Evolutionary conservation across 2,329 filamentous ascomycete genomes (phyloP), one percentile per base, ranked within the genome.

Genomic region (Aspergillus pseudonomiae): DNA sequence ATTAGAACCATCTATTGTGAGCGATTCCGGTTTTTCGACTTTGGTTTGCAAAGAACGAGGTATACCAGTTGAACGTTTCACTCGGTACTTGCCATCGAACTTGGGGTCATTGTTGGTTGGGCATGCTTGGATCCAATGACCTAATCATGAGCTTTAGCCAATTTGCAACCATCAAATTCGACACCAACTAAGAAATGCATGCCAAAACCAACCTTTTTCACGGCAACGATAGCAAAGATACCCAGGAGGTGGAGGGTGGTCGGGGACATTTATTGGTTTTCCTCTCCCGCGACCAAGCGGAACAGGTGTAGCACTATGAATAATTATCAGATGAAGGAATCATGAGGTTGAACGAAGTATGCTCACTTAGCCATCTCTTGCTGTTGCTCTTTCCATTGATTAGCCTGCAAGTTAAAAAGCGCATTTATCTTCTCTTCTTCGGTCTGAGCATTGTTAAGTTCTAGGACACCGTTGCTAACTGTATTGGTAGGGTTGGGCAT

Each of bases 71-170:
- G 95, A 98, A 65, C 94, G 90, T 84, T 97, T 98, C 68, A 98
- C 92, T 65, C 94, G 89, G 57, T 94, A 93, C 60, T 93, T 91
- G 70, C 94, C 94, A 80, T 99, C 95, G 78, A 94, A 98, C 65
- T 93, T 94, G 3, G 95, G 94, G 70, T 99, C 94, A 77, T 97
- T 93, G 77, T 99, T 99, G n/a, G 94, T 99, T 7, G 95, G 95
- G 74, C 95, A 99, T 59, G 92, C 88, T 80, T 98, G 94, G 67
- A 99, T 99, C 94, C 94, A 99, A 78, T 99, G 95, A n/a, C 94
- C 83, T 85, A 66, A 10, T 62, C 60, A 62, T 67, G 80, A 71
- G 80, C 74, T 62, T 59, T 60, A 58, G 52, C 41, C 41, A 32
- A 21, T 62, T 24, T 30, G 56, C 9, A 32, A n/a, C 30, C 28